Evolutionary conservation across 2,329 filamentous ascomycete species (phyloP).

Genomic region (Penicillium polonicum): DNA sequence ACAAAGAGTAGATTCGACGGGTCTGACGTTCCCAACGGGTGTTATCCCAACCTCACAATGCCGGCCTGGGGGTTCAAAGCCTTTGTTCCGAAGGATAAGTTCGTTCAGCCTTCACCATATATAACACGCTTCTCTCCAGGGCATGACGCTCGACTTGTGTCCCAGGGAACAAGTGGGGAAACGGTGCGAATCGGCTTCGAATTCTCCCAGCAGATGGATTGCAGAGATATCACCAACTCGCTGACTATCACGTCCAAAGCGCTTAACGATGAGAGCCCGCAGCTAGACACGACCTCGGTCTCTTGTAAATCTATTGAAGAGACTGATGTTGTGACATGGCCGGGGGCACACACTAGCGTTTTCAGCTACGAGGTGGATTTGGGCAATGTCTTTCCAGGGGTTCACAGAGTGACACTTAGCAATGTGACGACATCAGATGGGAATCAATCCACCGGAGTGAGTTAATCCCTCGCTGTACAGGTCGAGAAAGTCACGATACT

Average conservation of each 20-base stretch:
- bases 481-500: neutral
- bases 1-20: constrained; percentile 58
- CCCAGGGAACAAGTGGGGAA: neutral
- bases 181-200: constrained; percentile 39
- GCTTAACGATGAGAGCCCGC: constrained; percentile 40
- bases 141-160: constrained; percentile 41
- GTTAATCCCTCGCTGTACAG: neutral
- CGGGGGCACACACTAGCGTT: constrained; percentile 57
- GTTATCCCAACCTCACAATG: constrained; percentile 47
- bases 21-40: constrained; percentile 55
- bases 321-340: constrained; percentile 52
- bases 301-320: constrained; percentile 46
- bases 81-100: constrained; percentile 61
- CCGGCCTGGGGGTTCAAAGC: constrained; percentile 56
- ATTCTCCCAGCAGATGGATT: constrained; percentile 63
- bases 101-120: constrained; percentile 52
- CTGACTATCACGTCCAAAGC: constrained; percentile 55
- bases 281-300: constrained; percentile 46
- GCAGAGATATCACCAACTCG: constrained; percentile 51
- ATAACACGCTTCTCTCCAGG: constrained; percentile 41
- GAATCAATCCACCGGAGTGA: constrained; percentile 45
- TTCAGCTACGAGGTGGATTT: constrained; percentile 42
- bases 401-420: constrained; percentile 58
- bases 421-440: constrained; percentile 49
- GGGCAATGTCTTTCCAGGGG: constrained; percentile 39